Base-by-base conservation (phyloP, 106 monocot genomes). In the Dendrobium catenatum region DNA sequence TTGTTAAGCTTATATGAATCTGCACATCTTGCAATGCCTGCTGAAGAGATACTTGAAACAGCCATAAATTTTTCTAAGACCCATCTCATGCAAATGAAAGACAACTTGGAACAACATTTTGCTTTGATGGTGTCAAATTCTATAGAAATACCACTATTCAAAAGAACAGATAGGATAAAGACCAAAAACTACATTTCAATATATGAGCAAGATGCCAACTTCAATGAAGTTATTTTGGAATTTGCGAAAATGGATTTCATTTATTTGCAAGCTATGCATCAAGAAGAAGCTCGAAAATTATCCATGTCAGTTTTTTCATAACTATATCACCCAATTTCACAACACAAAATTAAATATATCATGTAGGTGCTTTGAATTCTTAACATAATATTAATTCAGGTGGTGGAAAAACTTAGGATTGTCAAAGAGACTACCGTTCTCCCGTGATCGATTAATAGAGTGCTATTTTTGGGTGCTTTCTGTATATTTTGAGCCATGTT, bases 1-100 rank as follows among this genome's bases (percentile, higher is more conserved):
- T n/a, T 82, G 46, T 55, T 81, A 19, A 78, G 48, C 22, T 68
- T 85, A 17, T 47, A 85, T 49, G 85, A 85, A 47, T 81, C 85
- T 44, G 78, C 78, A 6, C 40, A 78, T 9, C 7, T 79, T 17
- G 82, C 73, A 20, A 47, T 46, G 33, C 26, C 61, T 9, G 79
- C 67, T 70, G 82, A 82, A 76, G 86, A 82, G 2, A 19, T 85
- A n/a, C 42, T 85, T 22, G 67, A 72, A 6, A 55, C 82, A 55
- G 85, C 85, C 6, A 78, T 81, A 46, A 55, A 72, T 8, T 85
- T 73, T 47, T 18, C 75, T 16, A n/a, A 75, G 31, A 15, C 20
- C 5, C 19, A 46, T 44, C n/a, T 75, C 4, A 47, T 8, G 7
- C 5, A 1, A 2, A 43, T 9, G 42, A 9, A n/a, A 43, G 6